phyloP scores from a whole-genome alignment of 106 monocot species.

The Vanilla planifolia region DNA sequence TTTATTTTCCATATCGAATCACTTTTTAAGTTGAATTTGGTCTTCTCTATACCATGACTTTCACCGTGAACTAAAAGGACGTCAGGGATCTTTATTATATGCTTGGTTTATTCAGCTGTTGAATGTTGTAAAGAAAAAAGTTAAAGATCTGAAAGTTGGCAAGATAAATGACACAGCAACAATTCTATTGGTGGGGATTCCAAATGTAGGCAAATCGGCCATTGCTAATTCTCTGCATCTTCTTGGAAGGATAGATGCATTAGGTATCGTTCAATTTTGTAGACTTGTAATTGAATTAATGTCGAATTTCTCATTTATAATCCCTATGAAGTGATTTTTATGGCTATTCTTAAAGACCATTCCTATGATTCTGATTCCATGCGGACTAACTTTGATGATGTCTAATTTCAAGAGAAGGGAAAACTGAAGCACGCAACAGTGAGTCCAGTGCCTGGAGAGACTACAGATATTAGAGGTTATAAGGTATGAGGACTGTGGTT shows the following conservation, averaged over 20 bases:
- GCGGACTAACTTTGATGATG: neutral
- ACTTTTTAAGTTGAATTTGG: neutral
- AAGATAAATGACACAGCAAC: constrained; percentile 43
- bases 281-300: no score
- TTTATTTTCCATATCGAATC: neutral
- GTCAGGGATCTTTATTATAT: neutral
- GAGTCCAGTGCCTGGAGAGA: constrained; percentile 71
- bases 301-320: no score
- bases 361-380: no score
- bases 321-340: no score
- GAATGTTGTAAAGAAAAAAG: constrained; percentile 32
- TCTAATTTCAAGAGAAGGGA: constrained; percentile 62
- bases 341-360: no score
- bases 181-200: constrained; percentile 68
- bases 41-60: neutral
- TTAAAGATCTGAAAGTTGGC: constrained; percentile 36
- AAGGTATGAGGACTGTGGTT: constrained; percentile 41
- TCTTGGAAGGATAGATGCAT: constrained; percentile 71
- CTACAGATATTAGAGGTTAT: constrained; percentile 73
- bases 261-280: constrained; percentile 32
- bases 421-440: constrained; percentile 78
- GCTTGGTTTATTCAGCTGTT: constrained; percentile 40
- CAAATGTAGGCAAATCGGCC: constrained; percentile 90
- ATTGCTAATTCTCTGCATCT: constrained; percentile 73
- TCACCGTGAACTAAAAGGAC: neutral